Evolutionary conservation across 2,329 filamentous ascomycete genomes (phyloP).

Genomic region (Colletotrichum spaethianum): DNA sequence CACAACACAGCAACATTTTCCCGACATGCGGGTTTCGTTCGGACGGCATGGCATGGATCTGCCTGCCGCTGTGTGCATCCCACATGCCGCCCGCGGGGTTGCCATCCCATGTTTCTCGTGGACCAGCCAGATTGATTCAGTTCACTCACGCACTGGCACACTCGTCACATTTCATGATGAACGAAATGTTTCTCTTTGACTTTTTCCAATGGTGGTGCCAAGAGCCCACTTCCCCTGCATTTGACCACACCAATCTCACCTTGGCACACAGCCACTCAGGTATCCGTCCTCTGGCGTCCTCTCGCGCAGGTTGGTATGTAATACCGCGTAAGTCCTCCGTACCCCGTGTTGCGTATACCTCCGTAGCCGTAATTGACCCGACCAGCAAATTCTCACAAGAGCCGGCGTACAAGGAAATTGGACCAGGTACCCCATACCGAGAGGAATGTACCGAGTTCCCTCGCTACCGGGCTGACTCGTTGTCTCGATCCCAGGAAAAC

Average conservation of each 20-base stretch:
- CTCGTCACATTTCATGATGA: background rate
- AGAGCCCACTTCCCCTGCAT: slow-evolving; percentile 39
- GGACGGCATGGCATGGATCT: slow-evolving; percentile 31
- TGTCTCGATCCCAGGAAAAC: background rate
- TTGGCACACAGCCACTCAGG: background rate
- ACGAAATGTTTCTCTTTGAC: slow-evolving; percentile 17
- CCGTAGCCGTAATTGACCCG: background rate
- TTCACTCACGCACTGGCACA: background rate
- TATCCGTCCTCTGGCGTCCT: background rate
- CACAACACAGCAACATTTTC: slow-evolving; percentile 1
- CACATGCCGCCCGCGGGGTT: slow-evolving; percentile 24
- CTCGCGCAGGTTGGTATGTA: background rate
- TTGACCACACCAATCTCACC: slow-evolving; percentile 24
- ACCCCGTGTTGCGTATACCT: background rate
- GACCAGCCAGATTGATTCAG: background rate
- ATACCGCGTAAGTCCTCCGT: background rate
- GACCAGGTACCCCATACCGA: background rate
- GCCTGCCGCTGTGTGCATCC: slow-evolving; percentile 19
- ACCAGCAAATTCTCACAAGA: background rate
- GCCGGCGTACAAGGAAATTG: background rate
- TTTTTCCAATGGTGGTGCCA: slow-evolving; percentile 23
- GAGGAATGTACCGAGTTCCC: background rate
- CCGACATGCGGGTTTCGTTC: background rate
- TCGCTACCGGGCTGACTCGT: slow-evolving; percentile 22
- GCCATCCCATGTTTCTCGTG: slow-evolving; percentile 6